Conservation (phyloP, 495 filamentous ascomycete species). For the Xylaria palmicola region DNA sequence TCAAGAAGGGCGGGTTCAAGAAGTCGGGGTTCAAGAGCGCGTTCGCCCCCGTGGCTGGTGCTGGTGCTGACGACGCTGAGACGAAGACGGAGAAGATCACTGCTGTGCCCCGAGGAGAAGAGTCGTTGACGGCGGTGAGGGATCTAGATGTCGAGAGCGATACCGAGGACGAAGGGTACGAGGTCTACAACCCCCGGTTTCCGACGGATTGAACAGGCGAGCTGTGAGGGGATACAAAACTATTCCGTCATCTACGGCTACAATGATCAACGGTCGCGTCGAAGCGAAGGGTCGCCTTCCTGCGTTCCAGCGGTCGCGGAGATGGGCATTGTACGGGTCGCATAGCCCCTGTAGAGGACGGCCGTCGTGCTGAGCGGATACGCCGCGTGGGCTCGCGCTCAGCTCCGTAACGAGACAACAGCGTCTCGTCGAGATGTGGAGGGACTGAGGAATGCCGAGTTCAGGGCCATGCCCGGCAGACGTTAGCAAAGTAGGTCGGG, state of each 20-base stretch:
- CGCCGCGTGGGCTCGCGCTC: background rate
- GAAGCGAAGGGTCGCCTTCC: background rate
- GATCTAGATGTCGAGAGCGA: constrained; percentile 50
- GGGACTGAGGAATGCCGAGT: background rate
- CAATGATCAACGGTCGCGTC: background rate
- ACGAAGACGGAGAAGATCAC: constrained; percentile 18
- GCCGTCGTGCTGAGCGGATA: background rate
- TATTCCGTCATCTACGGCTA: no score
- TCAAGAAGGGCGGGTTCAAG: constrained; percentile 59
- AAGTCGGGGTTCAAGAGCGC: constrained; percentile 54
- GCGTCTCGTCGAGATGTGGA: background rate
- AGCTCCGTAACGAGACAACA: background rate
- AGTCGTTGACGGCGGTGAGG: constrained; percentile 18
- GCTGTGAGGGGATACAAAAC: background rate
- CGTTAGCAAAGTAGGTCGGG: background rate
- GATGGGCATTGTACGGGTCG: no score
- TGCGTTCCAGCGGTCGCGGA: background rate
- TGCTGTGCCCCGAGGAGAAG: constrained; percentile 23
- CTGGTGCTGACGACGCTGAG: constrained; percentile 14
- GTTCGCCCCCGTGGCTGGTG: constrained; percentile 45
- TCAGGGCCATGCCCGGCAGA: no score
- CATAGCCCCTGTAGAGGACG: no score
- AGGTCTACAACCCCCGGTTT: constrained; percentile 52
- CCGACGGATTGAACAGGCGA: constrained; percentile 49
- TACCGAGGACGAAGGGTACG: constrained; percentile 59